Evolutionary conservation across 2,329 filamentous ascomycete species (phyloP), one percentile per base, ranked within the genome.

Genomic region (Alternaria viburni): DNA sequence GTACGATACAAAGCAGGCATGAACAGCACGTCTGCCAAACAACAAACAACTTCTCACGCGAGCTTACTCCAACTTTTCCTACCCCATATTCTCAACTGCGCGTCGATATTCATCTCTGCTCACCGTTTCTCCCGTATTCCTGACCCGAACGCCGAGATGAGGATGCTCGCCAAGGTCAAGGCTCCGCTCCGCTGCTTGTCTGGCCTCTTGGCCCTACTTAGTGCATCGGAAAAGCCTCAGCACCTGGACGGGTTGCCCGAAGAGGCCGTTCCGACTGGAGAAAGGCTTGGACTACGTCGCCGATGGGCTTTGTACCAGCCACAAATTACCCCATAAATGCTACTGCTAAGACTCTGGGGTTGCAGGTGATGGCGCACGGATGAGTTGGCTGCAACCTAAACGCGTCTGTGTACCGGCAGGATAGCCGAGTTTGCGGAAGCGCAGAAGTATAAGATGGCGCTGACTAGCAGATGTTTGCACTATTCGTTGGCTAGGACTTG

Each of bases 1-100:
- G 66, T 61, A 70, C 61, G 60, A 47, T 50, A 59, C 41, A 59
- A 12, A 25, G 23, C 43, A 54, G 28, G 25, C 15, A 12, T 25
- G 49, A 32, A 26, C 25, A 28, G 32, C 23, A 58, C 19, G 47
- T 62, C 49, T 43, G 43, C 41, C 10, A 47, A 23, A 30, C 19
- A 62, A 46, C 28, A 43, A 28, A 36, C 30, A 26, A 59, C 10
- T 21, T 21, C 50, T 43, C 15, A 41, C 13, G 5, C 13, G 3
- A 12, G 32, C 41, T 13, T 11, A 17, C 44, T 23, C 41, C 6
- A 30, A 21, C 30, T 30, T 19, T 59, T 17, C 7, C 12, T 21
- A 15, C 32, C 15, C 32, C 15, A 23, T 52, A 5, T 52, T 19
- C 21, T 9, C 32, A 11, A 41, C n/a, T 28, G 13, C 17, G 19